Evolutionary conservation across 2,329 filamentous ascomycete species (phyloP).

Genomic region (Grosmannia penicillata): DNA sequence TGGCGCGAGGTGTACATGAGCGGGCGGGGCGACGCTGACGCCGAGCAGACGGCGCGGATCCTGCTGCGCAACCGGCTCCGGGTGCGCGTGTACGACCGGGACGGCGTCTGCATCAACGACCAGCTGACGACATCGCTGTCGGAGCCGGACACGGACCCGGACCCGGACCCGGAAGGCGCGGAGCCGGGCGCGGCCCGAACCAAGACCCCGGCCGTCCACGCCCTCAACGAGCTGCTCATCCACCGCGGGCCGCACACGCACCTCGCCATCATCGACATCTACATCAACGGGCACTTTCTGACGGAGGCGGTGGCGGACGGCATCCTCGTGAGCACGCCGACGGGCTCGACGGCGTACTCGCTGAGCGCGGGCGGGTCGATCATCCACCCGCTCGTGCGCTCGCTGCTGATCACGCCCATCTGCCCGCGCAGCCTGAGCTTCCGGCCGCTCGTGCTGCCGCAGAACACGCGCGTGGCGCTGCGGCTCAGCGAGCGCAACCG

Average conservation of each 20-base stretch:
- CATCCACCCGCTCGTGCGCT: constrained; percentile 82
- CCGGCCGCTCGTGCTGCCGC: constrained; percentile 74
- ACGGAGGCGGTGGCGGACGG: constrained; percentile 93
- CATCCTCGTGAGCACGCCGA: constrained; percentile 86
- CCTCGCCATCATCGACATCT: constrained; percentile 82
- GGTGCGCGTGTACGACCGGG: constrained; percentile 65
- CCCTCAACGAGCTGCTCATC: constrained; percentile 90
- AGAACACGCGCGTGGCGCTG: constrained; percentile 71
- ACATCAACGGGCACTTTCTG: constrained; percentile 73
- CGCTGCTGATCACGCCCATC: constrained; percentile 82
- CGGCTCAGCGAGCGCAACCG: constrained; percentile 69
- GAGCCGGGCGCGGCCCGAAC: constrained; percentile 16
- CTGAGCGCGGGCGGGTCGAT: constrained; percentile 88
- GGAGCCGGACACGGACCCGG: too few species aligned
- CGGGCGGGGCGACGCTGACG: constrained; percentile 36
- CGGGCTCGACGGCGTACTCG: constrained; percentile 88
- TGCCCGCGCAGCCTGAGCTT: constrained; percentile 87
- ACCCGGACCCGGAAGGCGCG: too few species aligned
- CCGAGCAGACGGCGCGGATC: constrained; percentile 43
- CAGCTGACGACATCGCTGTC: too few species aligned
- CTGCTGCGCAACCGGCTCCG: constrained; percentile 76
- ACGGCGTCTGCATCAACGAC: constrained; percentile 45
- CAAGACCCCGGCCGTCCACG: constrained; percentile 36
- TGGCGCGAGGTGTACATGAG: constrained; percentile 88
- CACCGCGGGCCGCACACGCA: constrained; percentile 85